These are phyloP conservation scores for Acanthamoeba polyphaga DNA, from an alignment of 208 protist species.

Conservation along the genomic window DNA sequence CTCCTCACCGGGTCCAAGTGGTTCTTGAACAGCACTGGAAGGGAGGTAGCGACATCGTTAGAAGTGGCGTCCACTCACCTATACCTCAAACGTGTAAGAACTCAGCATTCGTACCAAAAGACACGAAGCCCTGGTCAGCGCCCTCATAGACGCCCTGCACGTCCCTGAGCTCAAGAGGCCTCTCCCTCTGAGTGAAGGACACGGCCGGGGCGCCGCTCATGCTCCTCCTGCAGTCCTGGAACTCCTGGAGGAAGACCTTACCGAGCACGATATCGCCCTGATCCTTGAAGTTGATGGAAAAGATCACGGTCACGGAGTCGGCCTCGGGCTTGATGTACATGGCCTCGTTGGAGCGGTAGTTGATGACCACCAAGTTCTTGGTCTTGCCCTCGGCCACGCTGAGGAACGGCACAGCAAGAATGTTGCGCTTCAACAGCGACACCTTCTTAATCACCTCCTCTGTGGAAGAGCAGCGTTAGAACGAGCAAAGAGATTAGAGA, in stretches of 20 bases:
- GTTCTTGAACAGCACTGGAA: neutral
- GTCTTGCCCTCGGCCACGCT: constrained; percentile 9
- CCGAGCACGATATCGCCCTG: constrained; percentile 83
- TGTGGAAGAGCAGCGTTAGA: neutral
- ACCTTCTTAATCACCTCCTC: neutral
- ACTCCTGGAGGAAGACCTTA: constrained; percentile 87
- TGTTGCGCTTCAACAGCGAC: constrained; percentile 79
- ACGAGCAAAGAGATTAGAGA: neutral
- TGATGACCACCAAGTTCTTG: constrained; percentile 74
- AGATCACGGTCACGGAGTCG: constrained; percentile 86
- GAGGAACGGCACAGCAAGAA: constrained; percentile 81
- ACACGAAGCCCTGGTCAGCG: constrained; percentile 81
- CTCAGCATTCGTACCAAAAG: constrained; percentile 77
- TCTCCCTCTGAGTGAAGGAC: constrained; percentile 81
- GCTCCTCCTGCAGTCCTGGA: constrained; percentile 70
- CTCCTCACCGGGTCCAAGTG: constrained; percentile 62
- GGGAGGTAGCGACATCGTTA: neutral
- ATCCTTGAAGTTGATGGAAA: constrained; percentile 88
- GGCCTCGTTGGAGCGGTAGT: constrained; percentile 84
- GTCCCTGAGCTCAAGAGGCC: constrained; percentile 83
- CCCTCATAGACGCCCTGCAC: constrained; percentile 79
- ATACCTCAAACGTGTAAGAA: neutral
- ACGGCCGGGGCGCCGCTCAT: constrained; percentile 81
- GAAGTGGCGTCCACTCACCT: too few relatives aligned
- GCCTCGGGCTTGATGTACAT: constrained; percentile 85